Evolutionary conservation across 2,329 filamentous ascomycete species (phyloP).

Genomic region (Hymenoscyphus scutula): DNA sequence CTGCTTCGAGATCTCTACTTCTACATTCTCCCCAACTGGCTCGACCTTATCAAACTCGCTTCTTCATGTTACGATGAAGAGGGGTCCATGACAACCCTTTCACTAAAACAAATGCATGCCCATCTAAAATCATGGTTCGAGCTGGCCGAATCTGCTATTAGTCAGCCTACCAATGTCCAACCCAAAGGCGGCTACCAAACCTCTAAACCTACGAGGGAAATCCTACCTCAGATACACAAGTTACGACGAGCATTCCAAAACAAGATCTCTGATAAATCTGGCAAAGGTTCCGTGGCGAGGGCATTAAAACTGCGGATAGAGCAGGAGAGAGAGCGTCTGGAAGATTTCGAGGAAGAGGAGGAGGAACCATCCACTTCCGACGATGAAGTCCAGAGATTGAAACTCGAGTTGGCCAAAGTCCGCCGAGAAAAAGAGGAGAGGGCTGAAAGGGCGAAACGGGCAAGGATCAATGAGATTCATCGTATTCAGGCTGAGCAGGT

Average conservation of each 20-base stretch:
- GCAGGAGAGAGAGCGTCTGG: not conserved
- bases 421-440: not conserved
- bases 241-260: not conserved
- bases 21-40: conserved; percentile 11
- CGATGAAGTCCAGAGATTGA: not conserved
- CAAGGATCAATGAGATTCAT: not conserved
- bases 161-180: conserved; percentile 4
- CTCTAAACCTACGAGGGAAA: not conserved
- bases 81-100: not conserved
- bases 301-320: not conserved
- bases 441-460: not conserved
- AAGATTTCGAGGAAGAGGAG: not conserved
- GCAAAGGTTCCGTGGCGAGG: not conserved
- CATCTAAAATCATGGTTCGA: not conserved
- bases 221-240: not conserved
- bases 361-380: not conserved
- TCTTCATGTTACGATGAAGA: conserved; percentile 7
- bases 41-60: conserved; percentile 12
- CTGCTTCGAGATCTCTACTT: conserved; percentile 17
- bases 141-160: conserved; percentile 10
- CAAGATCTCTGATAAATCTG: not conserved
- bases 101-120: conserved; percentile 3
- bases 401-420: not conserved
- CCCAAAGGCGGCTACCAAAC: conserved; percentile 10
- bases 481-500: not conserved